Base-by-base conservation (phyloP, 2,329 filamentous ascomycete genomes). In the Nigrospora sphaerica region DNA sequence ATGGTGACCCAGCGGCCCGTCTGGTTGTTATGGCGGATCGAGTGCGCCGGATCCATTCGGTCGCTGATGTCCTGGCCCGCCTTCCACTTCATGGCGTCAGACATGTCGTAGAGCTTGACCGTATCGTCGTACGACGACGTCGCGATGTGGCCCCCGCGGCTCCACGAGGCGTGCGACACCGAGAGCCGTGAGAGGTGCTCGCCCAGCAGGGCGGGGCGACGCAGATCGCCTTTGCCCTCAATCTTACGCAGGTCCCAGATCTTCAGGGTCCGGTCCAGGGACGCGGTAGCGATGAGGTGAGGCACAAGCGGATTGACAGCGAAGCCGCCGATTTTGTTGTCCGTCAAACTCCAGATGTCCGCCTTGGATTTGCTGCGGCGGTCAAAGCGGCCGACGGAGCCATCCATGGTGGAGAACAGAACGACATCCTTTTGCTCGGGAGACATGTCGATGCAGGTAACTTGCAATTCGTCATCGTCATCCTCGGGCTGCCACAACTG, bases 261-360 rank as follows among this genome's bases (percentile, higher is more conserved):
- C 57, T 91, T 92, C 57, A 98, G 70, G 0, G 85, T 95, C 3
- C 92, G 80, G 61, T 98, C 93, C 0, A 98, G 73, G 0, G 88
- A 95, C 0, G 91, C 93, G 0, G 93, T 97, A 0, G 90, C 89
- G 0, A 95, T 67, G 4, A 95, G 79, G 59, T 97, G 87, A 0
- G 90, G 83, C 3, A 89, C 78, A 0, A 83, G 64, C 0, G 93
- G 92, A 57, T 95, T 84, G 2, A 96, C 66, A 0, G 85, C 86
- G 65, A 97, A 97, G 1, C 93, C 93, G 16, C 93, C 93, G 45
- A 98, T 96, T 61, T 98, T 98, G 64, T 95, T 91, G 45, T 95
- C 90, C 0, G 84, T 86, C 0, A 97, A 71, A 10, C 80, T 75
- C 78, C 88, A 95, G 1, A 86, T 70, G 14, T 89, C 79, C 0